Evolutionary conservation across 1,139 yeast genomes (phyloP), one percentile per base, ranked within the genome.

Genomic region (Diutina siamensis): DNA sequence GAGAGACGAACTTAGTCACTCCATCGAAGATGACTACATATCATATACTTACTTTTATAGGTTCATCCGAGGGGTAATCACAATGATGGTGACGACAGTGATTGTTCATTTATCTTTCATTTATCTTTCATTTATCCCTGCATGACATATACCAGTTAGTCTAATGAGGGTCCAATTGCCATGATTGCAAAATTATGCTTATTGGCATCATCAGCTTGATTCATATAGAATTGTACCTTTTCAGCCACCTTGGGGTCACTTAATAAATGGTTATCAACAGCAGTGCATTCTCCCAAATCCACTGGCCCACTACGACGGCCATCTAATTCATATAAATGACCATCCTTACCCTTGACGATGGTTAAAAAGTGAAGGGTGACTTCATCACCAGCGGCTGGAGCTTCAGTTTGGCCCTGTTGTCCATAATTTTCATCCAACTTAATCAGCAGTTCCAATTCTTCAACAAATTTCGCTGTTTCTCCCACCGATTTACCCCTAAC

Each of bases 241-340:
- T 69, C 64, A 13, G 68, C 58, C 18, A 88, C 67, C 20, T 63
- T 58, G 2, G 68, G 63, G 44, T 80, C 80, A 22, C 72, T 68
- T 32, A 87, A 57, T 35, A 88, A 69, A 54, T 82, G 82, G 2
- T 57, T 52, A 5, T 50, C 52, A 9, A 53, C 58, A 2, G 40
- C 51, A 1, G 51, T 58, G 3, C 72, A 57, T 13, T 53, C 54
- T 0, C 94, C 89, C 48, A 84, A 65, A 50, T 75, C 79, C 44
- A 81, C 67, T 0, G 95, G 89, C 0, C 96, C 95, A 40, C 64
- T 65, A 52, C 95, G 72, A 52, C 97, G 71, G 0, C 98, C 98
- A 58, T 92, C 98, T 45, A 92, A 70, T 60, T 92, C 97, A 54
- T 78, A 84, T 28, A 89, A 59, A 50, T 74, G 76, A n/a, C 75